phyloP scores from a whole-genome alignment of 176 grass and related monocot genomes.

The Thinopyrum elongatum region DNA sequence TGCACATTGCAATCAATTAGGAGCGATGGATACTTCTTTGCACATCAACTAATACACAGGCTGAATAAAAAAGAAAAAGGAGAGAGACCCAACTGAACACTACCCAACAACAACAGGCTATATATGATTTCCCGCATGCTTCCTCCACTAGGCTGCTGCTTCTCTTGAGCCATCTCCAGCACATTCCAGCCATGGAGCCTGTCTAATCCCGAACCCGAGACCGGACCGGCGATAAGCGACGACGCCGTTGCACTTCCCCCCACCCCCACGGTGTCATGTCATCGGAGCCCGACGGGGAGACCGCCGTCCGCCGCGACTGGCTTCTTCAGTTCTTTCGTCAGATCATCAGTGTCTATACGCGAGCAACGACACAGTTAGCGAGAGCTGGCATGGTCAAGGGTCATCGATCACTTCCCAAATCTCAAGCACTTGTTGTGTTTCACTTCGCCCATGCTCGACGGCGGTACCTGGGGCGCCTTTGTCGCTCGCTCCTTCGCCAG shows the following conservation, averaged over 20 bases:
- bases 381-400: background rate
- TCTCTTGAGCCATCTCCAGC: background rate
- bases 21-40: background rate
- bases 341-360: conserved; percentile 17
- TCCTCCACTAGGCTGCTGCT: background rate
- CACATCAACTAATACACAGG: conserved; percentile 3
- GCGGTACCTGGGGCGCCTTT: conserved; percentile 19
- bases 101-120: conserved; percentile 41
- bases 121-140: background rate
- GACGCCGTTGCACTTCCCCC: background rate
- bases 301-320: background rate
- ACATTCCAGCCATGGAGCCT: conserved; percentile 11
- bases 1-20: background rate
- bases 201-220: conserved; percentile 15
- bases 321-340: background rate
- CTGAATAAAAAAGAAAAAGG: background rate
- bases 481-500: conserved; percentile 31
- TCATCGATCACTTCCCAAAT: conserved; percentile 64
- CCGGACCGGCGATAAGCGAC: background rate
- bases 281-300: background rate
- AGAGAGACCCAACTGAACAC: background rate
- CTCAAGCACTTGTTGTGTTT: conserved; percentile 88
- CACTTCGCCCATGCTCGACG: conserved; percentile 54
- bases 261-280: background rate
- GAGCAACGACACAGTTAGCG: conserved; percentile 17